These are phyloP conservation scores for Lipomyces yamanashiensis DNA, from an alignment of 805 yeast species.

Conservation along the genomic window DNA sequence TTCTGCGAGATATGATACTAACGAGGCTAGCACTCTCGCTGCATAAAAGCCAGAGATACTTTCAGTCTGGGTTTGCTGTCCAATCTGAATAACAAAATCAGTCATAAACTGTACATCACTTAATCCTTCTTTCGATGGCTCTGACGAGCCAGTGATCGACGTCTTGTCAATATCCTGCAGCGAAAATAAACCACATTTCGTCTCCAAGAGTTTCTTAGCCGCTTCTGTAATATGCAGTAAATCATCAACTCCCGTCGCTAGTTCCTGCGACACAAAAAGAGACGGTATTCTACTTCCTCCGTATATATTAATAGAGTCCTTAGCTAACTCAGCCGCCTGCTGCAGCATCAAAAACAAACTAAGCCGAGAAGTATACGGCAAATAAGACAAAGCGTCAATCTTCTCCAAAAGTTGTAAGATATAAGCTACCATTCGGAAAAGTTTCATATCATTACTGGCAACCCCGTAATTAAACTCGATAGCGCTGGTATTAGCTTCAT, in stretches of 20 bases:
- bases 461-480: background rate
- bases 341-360: constrained; percentile 14
- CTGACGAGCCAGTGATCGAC: constrained; percentile 4
- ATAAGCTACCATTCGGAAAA: constrained; percentile 27
- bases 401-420: constrained; percentile 15
- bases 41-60: constrained; percentile 21
- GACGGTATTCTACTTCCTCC: constrained; percentile 14
- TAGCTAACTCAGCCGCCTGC: constrained; percentile 28
- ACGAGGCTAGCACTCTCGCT: constrained; percentile 22
- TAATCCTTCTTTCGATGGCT: background rate
- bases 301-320: constrained; percentile 24
- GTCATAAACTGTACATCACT: constrained; percentile 18
- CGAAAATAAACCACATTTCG: constrained; percentile 6
- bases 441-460: constrained; percentile 10
- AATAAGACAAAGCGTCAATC: constrained; percentile 10
- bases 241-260: constrained; percentile 21
- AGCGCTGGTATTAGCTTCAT: background rate
- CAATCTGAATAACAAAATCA: constrained; percentile 16
- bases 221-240: constrained; percentile 15
- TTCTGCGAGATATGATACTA: constrained; percentile 21
- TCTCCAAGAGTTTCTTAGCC: constrained; percentile 14
- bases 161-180: constrained; percentile 7
- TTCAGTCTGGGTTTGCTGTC: background rate
- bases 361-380: constrained; percentile 15
- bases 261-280: constrained; percentile 6